These are phyloP conservation scores for Arthrobotrys iridis DNA, from an alignment of 2,329 filamentous ascomycete genomes.

Conservation along the genomic window DNA sequence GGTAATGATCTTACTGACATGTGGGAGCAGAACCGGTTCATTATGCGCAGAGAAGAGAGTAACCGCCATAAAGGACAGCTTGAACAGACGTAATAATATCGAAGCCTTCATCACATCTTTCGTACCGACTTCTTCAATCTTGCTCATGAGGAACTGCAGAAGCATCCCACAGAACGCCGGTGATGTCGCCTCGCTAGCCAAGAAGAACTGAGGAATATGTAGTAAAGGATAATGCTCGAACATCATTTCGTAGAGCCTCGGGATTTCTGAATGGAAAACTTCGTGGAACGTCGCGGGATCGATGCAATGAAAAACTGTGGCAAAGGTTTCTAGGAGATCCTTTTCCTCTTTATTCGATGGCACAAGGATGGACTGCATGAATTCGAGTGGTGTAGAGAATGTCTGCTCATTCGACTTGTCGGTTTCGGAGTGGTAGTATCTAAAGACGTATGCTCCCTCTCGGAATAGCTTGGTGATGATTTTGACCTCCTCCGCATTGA, in stretches of 20 bases:
- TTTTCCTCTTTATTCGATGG: constrained; percentile 96
- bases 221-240: constrained; percentile 94
- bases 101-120: constrained; percentile 91
- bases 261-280: constrained; percentile 97
- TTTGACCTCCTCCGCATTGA: constrained; percentile 94
- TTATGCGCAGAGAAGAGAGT: constrained; percentile 95
- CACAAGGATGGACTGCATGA: constrained; percentile 71
- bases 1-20: constrained; percentile 96
- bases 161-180: constrained; percentile 99
- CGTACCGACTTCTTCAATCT: constrained; percentile 92
- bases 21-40: constrained; percentile 91
- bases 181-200: constrained; percentile 97
- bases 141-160: constrained; percentile 94
- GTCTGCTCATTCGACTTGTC: constrained; percentile 56
- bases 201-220: constrained; percentile 96
- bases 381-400: constrained; percentile 70
- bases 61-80: constrained; percentile 98
- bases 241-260: constrained; percentile 95
- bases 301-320: constrained; percentile 97
- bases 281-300: constrained; percentile 98
- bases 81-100: constrained; percentile 92
- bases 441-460: constrained; percentile 93
- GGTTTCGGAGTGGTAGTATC: constrained; percentile 94
- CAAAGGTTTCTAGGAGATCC: constrained; percentile 94
- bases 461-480: constrained; percentile 97